Evolutionary conservation across 768 basidiomycete genomes (phyloP).

Genomic region (Termitomyces sp.): DNA sequence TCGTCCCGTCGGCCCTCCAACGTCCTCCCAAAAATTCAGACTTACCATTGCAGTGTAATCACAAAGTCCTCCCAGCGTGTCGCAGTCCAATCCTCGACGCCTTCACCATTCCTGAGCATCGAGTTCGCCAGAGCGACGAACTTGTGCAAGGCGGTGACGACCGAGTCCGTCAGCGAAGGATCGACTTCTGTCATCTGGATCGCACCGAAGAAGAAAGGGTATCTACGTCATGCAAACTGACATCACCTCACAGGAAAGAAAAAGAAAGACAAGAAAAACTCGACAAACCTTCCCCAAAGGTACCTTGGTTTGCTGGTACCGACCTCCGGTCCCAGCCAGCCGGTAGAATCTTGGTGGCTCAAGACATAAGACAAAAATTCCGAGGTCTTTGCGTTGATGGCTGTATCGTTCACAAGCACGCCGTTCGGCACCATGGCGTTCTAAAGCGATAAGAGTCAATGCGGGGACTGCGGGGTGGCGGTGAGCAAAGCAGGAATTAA

Average conservation of each 20-base stretch:
- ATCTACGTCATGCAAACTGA: too few species aligned
- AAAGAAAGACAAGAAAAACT: neutral
- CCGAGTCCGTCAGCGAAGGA: constrained; percentile 34
- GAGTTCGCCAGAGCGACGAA: constrained; percentile 47
- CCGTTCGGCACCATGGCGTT: constrained; percentile 53
- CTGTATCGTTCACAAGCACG: constrained; percentile 38
- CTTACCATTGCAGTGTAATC: constrained; percentile 48
- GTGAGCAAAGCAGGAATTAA: constrained; percentile 5
- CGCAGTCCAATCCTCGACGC: constrained; percentile 47
- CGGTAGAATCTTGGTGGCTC: constrained; percentile 45
- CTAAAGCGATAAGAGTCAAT: constrained; percentile 16
- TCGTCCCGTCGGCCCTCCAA: neutral
- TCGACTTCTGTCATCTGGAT: constrained; percentile 51
- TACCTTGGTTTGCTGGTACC: constrained; percentile 47
- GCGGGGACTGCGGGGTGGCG: neutral
- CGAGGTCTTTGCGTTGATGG: constrained; percentile 40
- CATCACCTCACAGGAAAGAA: too few species aligned
- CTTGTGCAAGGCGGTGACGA: constrained; percentile 47
- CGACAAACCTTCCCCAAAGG: constrained; percentile 41
- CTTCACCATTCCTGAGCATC: constrained; percentile 48
- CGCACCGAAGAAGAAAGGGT: constrained; percentile 54
- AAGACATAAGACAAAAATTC: constrained; percentile 47
- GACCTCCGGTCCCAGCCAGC: constrained; percentile 54
- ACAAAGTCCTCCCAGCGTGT: constrained; percentile 59
- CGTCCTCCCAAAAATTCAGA: neutral